A percentile compares a stretch with the other conserved stretches of the same genome.
Conservation (phyloP, 75 land plant species). For the Azolla pinnata region DNA sequence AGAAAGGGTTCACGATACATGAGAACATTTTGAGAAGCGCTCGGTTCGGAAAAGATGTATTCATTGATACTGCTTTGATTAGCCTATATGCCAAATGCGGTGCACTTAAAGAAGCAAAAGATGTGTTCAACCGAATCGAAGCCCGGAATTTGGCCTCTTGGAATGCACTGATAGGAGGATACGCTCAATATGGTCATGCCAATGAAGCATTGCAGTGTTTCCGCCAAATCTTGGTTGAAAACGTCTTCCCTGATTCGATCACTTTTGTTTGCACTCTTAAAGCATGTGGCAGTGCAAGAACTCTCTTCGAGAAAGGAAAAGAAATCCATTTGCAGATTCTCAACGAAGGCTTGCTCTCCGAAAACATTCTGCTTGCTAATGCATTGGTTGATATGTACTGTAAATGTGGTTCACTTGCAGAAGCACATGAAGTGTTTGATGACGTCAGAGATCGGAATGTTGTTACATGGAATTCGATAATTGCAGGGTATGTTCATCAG, state of each 20-base stretch:
- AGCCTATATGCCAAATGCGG: conserved; percentile 34
- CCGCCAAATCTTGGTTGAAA: conserved; percentile 29
- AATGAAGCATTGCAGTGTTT: conserved; percentile 22
- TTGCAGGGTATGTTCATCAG: conserved; percentile 43
- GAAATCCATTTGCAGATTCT: not conserved
- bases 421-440: conserved; percentile 33
- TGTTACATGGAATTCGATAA: conserved; percentile 54
- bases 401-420: conserved; percentile 28
- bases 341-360: not conserved
- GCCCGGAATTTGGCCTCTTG: conserved; percentile 48
- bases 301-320: conserved; percentile 1
- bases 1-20: not conserved
- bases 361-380: conserved; percentile 10
- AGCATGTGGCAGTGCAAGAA: conserved; percentile 1
- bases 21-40: not conserved
- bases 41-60: not conserved
- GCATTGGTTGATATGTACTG: conserved; percentile 45
- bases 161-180: conserved; percentile 45
- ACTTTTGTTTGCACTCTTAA: conserved; percentile 23
- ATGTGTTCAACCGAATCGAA: conserved; percentile 40
- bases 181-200: conserved; percentile 15
- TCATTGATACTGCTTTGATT: conserved; percentile 20
- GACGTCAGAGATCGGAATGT: conserved; percentile 44
- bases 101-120: conserved; percentile 14
- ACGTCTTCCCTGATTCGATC: conserved; percentile 33